phyloP scores from a whole-genome alignment of 1,139 yeast species.

The Yamadazyma jaroonii region DNA sequence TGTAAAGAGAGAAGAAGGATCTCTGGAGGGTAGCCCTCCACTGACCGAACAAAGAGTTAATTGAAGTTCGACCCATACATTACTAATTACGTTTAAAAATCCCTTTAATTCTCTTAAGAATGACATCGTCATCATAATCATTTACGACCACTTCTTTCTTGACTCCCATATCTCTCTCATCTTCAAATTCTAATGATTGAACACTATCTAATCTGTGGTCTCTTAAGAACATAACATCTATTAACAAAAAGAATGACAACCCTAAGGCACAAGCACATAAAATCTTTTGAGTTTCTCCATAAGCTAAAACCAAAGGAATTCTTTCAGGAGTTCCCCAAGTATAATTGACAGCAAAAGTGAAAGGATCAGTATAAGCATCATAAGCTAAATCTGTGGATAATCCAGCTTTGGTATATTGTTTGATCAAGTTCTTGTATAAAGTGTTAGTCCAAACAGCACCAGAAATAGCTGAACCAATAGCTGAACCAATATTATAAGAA shows the following conservation, averaged over 20 bases:
- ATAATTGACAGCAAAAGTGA: slow-evolving; percentile 40
- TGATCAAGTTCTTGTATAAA: slow-evolving; percentile 14
- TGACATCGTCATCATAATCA: slow-evolving; percentile 34
- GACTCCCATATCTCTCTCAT: slow-evolving; percentile 22
- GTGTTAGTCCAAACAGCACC: slow-evolving; percentile 64
- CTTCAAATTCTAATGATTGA: slow-evolving; percentile 32
- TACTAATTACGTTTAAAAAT: slow-evolving; percentile 1
- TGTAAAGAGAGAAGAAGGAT: too few species aligned
- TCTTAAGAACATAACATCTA: slow-evolving; percentile 49
- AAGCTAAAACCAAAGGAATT: slow-evolving; percentile 53
- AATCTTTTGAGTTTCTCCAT: slow-evolving; percentile 56
- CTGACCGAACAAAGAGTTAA: too few species aligned
- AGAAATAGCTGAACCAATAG: slow-evolving; percentile 51
- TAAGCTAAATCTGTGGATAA: slow-evolving; percentile 28
- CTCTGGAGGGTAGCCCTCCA: too few species aligned
- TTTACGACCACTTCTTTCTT: slow-evolving; percentile 28
- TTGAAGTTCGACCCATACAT: background rate
- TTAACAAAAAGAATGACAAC: slow-evolving; percentile 52
- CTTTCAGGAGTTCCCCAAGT: slow-evolving; percentile 64
- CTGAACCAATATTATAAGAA: slow-evolving; percentile 58
- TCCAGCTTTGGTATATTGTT: slow-evolving; percentile 14
- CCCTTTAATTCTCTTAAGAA: slow-evolving; percentile 11
- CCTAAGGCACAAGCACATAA: slow-evolving; percentile 57
- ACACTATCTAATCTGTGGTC: slow-evolving; percentile 47
- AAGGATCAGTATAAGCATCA: slow-evolving; percentile 54